A percentile compares a stretch with the other conserved stretches of the same genome.
Evolutionary conservation across 73 alveolate species (phyloP).

Genomic region (Tetrahymena malaccensis): DNA sequence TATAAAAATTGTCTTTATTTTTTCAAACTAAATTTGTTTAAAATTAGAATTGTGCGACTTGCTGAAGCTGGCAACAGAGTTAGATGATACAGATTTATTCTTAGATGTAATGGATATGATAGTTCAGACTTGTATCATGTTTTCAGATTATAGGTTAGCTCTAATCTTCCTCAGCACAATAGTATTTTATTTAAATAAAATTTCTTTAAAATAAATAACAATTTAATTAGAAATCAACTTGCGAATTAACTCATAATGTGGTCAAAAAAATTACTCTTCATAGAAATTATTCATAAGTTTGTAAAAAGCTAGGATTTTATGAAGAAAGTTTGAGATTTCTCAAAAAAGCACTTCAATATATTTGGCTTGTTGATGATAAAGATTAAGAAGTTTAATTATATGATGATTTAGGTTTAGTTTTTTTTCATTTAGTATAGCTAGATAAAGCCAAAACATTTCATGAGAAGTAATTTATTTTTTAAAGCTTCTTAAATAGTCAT

Average conservation of each 20-base stretch:
- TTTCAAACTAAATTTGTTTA: background rate
- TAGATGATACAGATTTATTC: background rate
- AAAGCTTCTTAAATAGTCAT: background rate
- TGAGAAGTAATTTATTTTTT: background rate
- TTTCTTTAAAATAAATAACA: background rate
- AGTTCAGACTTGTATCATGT: background rate
- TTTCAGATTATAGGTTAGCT: background rate
- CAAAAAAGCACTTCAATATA: background rate
- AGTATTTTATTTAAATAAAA: background rate
- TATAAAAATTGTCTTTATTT: too few species aligned
- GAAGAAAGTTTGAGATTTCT: background rate
- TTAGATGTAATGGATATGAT: background rate
- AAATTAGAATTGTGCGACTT: background rate
- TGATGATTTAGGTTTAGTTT: background rate
- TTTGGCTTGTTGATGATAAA: background rate
- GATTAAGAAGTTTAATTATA: background rate
- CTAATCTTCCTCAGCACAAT: background rate
- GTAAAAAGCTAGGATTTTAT: background rate
- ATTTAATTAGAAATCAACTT: background rate
- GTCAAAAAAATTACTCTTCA: background rate
- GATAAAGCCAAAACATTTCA: background rate
- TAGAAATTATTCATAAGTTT: background rate
- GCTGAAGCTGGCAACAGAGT: background rate
- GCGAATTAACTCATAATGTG: background rate
- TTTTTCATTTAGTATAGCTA: background rate